Evolutionary conservation across 2,329 filamentous ascomycete genomes (phyloP), one percentile per base, ranked within the genome.

Genomic region (Exophiala viscosa): DNA sequence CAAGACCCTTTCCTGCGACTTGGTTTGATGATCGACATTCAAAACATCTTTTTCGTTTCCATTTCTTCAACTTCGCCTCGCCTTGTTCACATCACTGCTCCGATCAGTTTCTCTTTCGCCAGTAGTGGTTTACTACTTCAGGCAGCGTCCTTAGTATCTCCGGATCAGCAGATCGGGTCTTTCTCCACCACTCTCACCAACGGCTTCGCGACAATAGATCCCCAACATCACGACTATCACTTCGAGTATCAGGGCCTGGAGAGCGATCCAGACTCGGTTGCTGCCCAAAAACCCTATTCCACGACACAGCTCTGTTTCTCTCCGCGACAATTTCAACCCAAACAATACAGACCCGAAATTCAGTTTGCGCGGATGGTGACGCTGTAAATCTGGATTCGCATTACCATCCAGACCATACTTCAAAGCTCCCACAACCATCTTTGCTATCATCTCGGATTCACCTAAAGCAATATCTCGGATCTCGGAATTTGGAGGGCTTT

Each of bases 21-120:
- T 28, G 23, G n/a, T 23, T 31, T 23, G 8, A 23, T 42, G 40
- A 42, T 42, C 40, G 40, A 31, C 40, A 42, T 28, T n/a, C 40
- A 28, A 28, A n/a, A 42, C 18, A 42, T 9, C 40, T 42, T 23
- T 23, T 23, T 42, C 28, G 40, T 42, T 42, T 42, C 40, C 20
- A 42, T 4, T 31, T 42, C 40, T 42, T 18, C 40, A 28, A 9
- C 20, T 42, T 42, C 20, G 40, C 40, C 40, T 42, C 20, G 40
- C 20, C 40, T 42, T 41, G 15, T 41, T 42, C 40, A 18, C 40
- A 42, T 42, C 40, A 42, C 40, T 42, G 11, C 40, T 20, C 40
- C 40, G n/a, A 42, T 23, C 23, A 28, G 8, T 7, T 28, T 5
- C 23, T 28, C 23, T 28, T 28, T 7, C 23, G 23, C 23, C 23